Conservation (phyloP, 306 rosid species). For the Sophora flavescens region DNA sequence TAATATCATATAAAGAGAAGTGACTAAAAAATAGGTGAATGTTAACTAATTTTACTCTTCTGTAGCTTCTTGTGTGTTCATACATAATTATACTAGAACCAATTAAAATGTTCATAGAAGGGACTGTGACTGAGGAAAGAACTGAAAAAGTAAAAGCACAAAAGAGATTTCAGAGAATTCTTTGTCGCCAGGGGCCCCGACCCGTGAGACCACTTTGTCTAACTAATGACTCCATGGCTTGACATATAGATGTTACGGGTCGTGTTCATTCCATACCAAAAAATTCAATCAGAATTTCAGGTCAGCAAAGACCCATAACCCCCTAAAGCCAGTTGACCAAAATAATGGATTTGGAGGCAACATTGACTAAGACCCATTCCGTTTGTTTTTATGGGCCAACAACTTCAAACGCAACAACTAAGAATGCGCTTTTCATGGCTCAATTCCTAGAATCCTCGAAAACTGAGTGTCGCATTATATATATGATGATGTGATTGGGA, state of each 20-base stretch:
- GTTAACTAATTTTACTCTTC: neutral
- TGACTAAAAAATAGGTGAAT: neutral
- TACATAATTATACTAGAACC: neutral
- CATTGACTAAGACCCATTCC: constrained; percentile 32
- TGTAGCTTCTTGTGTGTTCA: constrained; percentile 2
- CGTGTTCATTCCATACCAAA: constrained; percentile 35
- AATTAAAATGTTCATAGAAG: constrained; percentile 28
- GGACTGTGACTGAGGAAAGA: neutral
- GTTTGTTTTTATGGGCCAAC: constrained; percentile 33
- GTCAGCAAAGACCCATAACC: constrained; percentile 34
- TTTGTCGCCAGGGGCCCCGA: constrained; percentile 48
- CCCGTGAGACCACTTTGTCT: constrained; percentile 48
- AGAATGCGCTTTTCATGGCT: constrained; percentile 33
- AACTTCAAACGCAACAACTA: neutral
- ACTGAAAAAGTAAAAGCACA: constrained; percentile 45
- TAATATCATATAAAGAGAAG: neutral
- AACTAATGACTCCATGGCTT: constrained; percentile 4
- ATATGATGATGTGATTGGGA: constrained; percentile 1
- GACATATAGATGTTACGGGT: constrained; percentile 45
- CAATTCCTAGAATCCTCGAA: constrained; percentile 16
- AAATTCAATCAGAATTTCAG: constrained; percentile 32
- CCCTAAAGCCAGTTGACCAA: constrained; percentile 47
- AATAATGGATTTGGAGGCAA: constrained; percentile 32
- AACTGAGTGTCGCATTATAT: constrained; percentile 17
- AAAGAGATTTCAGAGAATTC: constrained; percentile 23